Evolutionary conservation across 2,329 filamentous ascomycete species (phyloP), one percentile per base, ranked within the genome.

Genomic region (Phyllosticta citrichinensis): DNA sequence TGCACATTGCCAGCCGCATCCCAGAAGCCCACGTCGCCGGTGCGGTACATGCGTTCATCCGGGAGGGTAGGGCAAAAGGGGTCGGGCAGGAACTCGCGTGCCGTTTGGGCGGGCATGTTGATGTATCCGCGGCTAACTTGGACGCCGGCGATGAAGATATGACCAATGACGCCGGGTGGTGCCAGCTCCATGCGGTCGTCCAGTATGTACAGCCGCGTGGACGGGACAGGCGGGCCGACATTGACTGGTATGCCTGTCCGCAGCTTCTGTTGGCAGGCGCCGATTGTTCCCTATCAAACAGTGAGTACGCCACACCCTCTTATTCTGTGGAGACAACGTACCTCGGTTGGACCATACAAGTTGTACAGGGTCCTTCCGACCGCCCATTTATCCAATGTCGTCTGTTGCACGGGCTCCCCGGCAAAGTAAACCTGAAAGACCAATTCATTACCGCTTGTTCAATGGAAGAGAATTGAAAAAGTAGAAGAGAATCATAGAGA

Each of bases 31-130:
- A 57, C 22, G 27, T 57, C 56, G 33, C 56, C 56, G 14, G 56
- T 57, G 22, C 27, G 22, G 57, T 58, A 58, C 51, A 58, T 73
- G 1, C 85, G 83, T 1, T 91, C 91, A 69, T 14, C n/a, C n/a
- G n/a, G 54, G 17, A 20, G 17, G 5, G 20, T 19, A 17, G 54
- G 56, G 24, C 61, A 56, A 24, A 74, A 64, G 0, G 67, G 53
- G 60, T 77, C 74, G 0, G 64, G 63, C 5, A 71, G 62, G 50
- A 74, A 75, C 62, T 70, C 67, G 1, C 68, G 66, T 2, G 64
- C 66, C 2, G 70, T 73, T 20, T 67, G 61, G 3, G 71, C 65
- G 1, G 67, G 64, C n/a, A 58, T 30, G 52, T 71, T 67, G 12
- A 80, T 64, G 64, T 80, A 81, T 2, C 77, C 78, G 0, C 61